phyloP scores from a whole-genome alignment of 2,329 filamentous ascomycete genomes.

The Stachybotrys elegans region DNA sequence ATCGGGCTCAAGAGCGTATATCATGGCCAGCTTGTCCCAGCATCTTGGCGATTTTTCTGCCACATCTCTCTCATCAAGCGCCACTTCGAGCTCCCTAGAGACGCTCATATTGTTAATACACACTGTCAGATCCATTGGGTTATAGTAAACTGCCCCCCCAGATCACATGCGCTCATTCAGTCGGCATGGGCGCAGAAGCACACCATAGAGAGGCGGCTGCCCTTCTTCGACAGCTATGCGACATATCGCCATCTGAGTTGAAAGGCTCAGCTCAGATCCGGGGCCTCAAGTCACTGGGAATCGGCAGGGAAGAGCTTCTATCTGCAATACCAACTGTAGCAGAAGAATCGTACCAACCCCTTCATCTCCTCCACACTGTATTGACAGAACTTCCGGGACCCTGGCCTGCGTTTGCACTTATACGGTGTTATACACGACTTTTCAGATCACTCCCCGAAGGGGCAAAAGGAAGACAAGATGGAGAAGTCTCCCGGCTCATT shows the following conservation, averaged over 20 bases:
- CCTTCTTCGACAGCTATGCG: conserved; percentile 14
- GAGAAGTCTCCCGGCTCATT: conserved; percentile 10
- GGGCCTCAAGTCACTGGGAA: conserved; percentile 8
- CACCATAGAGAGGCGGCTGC: background rate
- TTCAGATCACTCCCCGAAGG: conserved; percentile 31
- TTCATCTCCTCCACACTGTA: conserved; percentile 18
- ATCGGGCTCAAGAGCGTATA: no score
- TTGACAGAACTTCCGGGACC: conserved; percentile 18
- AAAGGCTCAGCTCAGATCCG: conserved; percentile 8
- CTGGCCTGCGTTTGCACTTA: conserved; percentile 22
- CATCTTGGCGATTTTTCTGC: no score
- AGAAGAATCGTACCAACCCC: conserved; percentile 15
- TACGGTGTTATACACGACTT: conserved; percentile 28
- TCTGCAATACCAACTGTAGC: conserved; percentile 14
- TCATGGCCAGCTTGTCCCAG: no score
- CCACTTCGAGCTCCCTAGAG: no score
- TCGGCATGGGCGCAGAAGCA: no score
- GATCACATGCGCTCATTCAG: no score
- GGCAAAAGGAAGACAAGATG: conserved; percentile 20
- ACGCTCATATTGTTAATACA: no score
- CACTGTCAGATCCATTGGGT: no score
- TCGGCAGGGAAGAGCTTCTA: conserved; percentile 14
- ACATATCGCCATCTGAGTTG: conserved; percentile 12
- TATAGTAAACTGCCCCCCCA: no score
- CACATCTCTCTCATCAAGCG: no score